Evolutionary conservation across 2,329 filamentous ascomycete genomes (phyloP).

Genomic region (Penicillium oxalicum): DNA sequence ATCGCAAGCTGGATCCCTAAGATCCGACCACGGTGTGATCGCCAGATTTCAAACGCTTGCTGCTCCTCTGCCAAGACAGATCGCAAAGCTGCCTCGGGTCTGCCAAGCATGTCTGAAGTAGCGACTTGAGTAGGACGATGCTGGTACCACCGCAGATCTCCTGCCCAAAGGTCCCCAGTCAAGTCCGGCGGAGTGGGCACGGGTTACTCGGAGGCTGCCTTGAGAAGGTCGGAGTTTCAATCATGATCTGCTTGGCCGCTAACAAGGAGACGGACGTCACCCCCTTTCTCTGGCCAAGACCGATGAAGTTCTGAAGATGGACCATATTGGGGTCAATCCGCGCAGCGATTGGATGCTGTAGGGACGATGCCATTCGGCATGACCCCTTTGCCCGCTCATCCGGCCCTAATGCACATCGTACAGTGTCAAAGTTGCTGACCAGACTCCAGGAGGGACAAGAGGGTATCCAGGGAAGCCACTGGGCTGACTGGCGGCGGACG

Average conservation of each 20-base stretch:
- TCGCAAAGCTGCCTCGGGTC: constrained; percentile 11
- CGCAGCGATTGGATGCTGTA: not conserved
- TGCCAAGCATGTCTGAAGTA: constrained; percentile 10
- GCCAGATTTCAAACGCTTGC: constrained; percentile 7
- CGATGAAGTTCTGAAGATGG: constrained; percentile 23
- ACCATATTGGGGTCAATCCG: constrained; percentile 3
- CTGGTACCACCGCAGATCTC: not conserved
- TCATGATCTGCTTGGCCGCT: constrained; percentile 25
- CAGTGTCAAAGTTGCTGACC: too few species aligned
- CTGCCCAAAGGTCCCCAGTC: constrained; percentile 15
- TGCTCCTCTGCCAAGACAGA: constrained; percentile 8
- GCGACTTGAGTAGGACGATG: constrained; percentile 4
- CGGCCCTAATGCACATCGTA: too few species aligned
- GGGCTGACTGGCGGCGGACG: constrained; percentile 9
- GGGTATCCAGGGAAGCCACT: constrained; percentile 8
- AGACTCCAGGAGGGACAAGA: too few species aligned
- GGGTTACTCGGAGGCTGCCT: too few species aligned
- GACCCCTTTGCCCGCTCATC: too few species aligned
- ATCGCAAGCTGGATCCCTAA: not conserved
- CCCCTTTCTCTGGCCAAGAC: constrained; percentile 23
- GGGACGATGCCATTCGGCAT: too few species aligned
- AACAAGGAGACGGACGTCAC: not conserved
- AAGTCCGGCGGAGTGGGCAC: constrained; percentile 22
- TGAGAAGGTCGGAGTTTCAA: constrained; percentile 12
- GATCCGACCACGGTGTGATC: not conserved